Evolutionary conservation across 345 rosid species (phyloP), one percentile per base, ranked within the genome.

Genomic region (Firmiana major): DNA sequence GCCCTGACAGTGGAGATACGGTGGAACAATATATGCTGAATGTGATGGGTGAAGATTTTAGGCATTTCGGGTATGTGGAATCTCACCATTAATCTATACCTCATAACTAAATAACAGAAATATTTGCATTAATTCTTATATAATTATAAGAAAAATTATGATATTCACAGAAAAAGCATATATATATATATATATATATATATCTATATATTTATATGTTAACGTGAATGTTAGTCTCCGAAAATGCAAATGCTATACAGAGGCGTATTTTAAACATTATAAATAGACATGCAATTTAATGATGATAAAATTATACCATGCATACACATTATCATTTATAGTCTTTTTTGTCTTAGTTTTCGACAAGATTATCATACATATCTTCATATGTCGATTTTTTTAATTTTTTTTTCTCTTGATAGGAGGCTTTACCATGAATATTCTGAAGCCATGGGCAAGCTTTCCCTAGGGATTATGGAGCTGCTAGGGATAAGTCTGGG

Each of bases 361-460:
- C 5, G 53, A 48, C 53, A 48, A 51, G n/a, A 51, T 51, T 51
- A 57, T 28, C n/a, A 21, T 12, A 6, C 31, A 43, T 17, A 17
- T 34, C 7, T 34, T 17, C n/a, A 1, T 34, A 6, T 17, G 2
- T 7, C 13, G 48, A 34, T 63, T n/a, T n/a, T n/a, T n/a, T n/a
- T n/a, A n/a, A 15, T 40, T 48, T 10, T 3, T 64, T 68, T 28
- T 9, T 2, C 16, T 0, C 21, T 46, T 26, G 58, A 51, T 75
- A 89, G 96, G 76, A 80, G 75, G 77, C 81, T 85, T 22, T 89
- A 81, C 53, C 93, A 91, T 75, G 88, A 87, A 48, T 91, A 91
- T 9, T 83, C 89, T 42, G 89, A 87, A 65, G 86, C 86, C 1
- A 86, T 79, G 92, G 83, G 84, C 85, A 75, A 40, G 38, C 78